Evolutionary conservation across 108 stramenopile species (phyloP).

Genomic region (Mediolabrus comicus): DNA sequence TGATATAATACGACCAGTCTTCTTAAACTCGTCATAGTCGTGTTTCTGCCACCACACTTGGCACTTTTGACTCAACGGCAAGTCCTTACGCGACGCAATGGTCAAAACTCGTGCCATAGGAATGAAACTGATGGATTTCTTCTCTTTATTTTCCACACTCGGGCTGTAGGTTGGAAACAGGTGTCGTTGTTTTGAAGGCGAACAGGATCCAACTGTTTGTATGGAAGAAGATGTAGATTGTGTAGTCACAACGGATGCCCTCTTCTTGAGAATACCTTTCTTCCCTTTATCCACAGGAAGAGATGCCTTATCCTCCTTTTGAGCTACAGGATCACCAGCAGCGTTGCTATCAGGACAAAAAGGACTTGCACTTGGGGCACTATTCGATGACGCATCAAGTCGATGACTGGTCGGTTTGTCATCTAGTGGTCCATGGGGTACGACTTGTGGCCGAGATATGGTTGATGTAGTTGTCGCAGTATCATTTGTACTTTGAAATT

Average conservation of each 20-base stretch:
- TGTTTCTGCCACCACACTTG: slow-evolving; percentile 82
- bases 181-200: slow-evolving; percentile 10
- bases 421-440: background rate
- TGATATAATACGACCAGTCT: slow-evolving; percentile 84
- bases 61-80: slow-evolving; percentile 60
- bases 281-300: slow-evolving; percentile 1
- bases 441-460: background rate
- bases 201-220: slow-evolving; percentile 19
- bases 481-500: background rate
- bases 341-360: background rate
- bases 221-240: slow-evolving; percentile 46
- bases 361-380: background rate
- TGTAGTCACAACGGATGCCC: background rate
- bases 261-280: background rate
- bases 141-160: slow-evolving; percentile 14
- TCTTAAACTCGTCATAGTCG: slow-evolving; percentile 87
- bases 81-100: slow-evolving; percentile 67
- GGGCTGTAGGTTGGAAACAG: slow-evolving; percentile 34
- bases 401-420: background rate
- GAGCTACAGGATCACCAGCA: background rate
- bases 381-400: background rate
- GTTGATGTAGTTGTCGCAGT: background rate
- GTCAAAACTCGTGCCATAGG: slow-evolving; percentile 85
- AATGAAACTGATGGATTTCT: slow-evolving; percentile 52
- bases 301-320: background rate